A percentile compares a stretch with the other conserved stretches of the same genome.
phyloP scores from a whole-genome alignment of 148 eudicot genomes.

The Beta vulgaris region DNA sequence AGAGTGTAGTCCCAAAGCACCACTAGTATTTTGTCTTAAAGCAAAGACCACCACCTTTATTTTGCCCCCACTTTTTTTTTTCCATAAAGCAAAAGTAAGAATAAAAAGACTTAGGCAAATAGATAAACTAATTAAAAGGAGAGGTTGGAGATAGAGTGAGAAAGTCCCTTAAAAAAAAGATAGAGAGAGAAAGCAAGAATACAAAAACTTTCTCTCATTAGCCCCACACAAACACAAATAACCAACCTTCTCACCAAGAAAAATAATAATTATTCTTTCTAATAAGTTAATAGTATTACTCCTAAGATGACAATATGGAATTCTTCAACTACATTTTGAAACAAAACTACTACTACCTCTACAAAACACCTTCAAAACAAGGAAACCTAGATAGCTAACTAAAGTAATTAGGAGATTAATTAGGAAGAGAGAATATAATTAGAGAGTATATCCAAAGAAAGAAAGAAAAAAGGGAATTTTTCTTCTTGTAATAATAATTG shows the following conservation, averaged over 20 bases:
- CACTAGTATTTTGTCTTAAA: slow-evolving; percentile 42
- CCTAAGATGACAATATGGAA: no score
- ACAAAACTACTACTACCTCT: slow-evolving; percentile 18
- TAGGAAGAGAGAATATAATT: slow-evolving; percentile 16
- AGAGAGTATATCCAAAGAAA: slow-evolving; percentile 8
- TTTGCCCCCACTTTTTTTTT: slow-evolving; percentile 42
- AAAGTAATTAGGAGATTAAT: slow-evolving; percentile 2
- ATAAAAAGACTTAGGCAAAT: slow-evolving; percentile 19
- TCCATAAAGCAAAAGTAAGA: slow-evolving; percentile 56
- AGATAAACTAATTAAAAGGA: slow-evolving; percentile 31
- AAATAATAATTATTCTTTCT: slow-evolving; percentile 1
- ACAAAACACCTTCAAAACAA: slow-evolving; percentile 16
- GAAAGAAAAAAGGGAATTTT: neutral
- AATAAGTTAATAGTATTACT: slow-evolving; percentile 27
- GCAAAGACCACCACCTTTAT: slow-evolving; percentile 39
- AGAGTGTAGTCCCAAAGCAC: slow-evolving; percentile 28
- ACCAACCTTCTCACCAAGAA: neutral
- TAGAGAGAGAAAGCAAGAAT: slow-evolving; percentile 22
- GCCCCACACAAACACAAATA: slow-evolving; percentile 30
- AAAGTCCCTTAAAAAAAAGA: no score
- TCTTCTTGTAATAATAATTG: neutral
- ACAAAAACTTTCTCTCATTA: slow-evolving; percentile 18
- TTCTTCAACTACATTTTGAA: slow-evolving; percentile 47
- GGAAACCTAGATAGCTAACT: slow-evolving; percentile 12
- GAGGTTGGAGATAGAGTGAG: slow-evolving; percentile 14